Conservation (phyloP, 257 asterid species). For the Gentiana straminea region DNA sequence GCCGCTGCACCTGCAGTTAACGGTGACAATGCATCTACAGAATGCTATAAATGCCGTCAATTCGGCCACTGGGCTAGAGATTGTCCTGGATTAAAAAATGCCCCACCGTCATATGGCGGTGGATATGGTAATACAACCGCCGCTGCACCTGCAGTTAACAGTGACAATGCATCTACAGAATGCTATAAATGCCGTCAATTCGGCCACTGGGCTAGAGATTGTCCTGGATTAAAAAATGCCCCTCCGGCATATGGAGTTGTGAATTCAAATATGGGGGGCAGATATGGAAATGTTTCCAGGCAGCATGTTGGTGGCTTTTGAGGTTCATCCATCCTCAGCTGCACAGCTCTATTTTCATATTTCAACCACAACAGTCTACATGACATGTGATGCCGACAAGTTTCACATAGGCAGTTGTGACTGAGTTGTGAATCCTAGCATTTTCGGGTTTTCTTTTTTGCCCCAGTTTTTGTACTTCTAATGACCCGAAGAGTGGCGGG, state of each 20-base stretch:
- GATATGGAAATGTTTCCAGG: constrained; percentile 48
- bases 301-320: constrained; percentile 72
- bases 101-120: constrained; percentile 49
- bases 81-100: constrained; percentile 47
- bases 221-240: constrained; percentile 40
- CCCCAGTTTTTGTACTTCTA: too few relatives aligned
- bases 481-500: too few relatives aligned
- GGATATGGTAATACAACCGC: constrained; percentile 17
- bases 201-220: constrained; percentile 89
- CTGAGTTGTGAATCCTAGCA: too few relatives aligned
- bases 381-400: too few relatives aligned
- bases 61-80: constrained; percentile 81
- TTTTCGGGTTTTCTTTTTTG: too few relatives aligned
- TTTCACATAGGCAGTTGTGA: too few relatives aligned
- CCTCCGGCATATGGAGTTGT: constrained; percentile 49
- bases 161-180: constrained; percentile 35
- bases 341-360: too few relatives aligned
- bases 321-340: constrained; percentile 4
- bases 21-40: constrained; percentile 30
- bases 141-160: constrained; percentile 30
- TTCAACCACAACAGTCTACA: too few relatives aligned
- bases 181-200: constrained; percentile 73
- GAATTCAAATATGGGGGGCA: constrained; percentile 27
- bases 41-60: constrained; percentile 81
- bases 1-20: constrained; percentile 23